Evolutionary conservation across 1,284 basidiomycete species (phyloP), one percentile per base, ranked within the genome.

Genomic region (Rugosomyces carneus): DNA sequence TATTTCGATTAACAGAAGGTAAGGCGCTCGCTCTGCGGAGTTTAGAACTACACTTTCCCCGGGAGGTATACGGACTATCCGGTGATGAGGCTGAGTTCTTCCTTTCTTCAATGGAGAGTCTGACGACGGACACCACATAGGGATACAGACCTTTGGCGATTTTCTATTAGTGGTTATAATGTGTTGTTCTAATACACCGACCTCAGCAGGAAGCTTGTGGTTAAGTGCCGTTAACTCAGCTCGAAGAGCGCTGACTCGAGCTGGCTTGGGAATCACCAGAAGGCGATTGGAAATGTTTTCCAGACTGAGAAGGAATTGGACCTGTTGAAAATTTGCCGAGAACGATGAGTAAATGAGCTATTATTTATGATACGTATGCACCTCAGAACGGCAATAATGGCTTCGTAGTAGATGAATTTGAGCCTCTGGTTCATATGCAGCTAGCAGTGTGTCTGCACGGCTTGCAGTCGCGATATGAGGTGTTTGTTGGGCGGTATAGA

Each of bases 11-110:
- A 97, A 79, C 11, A 99, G 76, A 26, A 99, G 74, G 61, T 91
- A 99, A 1, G 96, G 96, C 1, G 93, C 94, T 39, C 89, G 80
- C 65, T 99, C 94, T 2, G 96, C 96, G 29, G 95, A 99, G 63
- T 99, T 99, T 38, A 99, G 80, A 4, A 99, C 96, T 27, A 99
- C 96, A 36, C 92, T 91, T 70, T 99, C 96, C 18, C 93, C 92
- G 2, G 96, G 95, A 13, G 94, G 94, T 63, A 99, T 96, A 55
- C 96, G 84, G 35, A 99, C 92, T 44, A 99, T 93, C 31, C 93
- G 84, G 61, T 98, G 94, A 62, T 99, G 95, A 5, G 85, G 80
- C 60, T 81, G 72, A 7, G 76, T 70, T 38, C 69, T 57, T 48
- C 65, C 57, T 56, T 65, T 63, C 9, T 68, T 59, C 45, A 61